These are phyloP conservation scores for Umbelopsis sp. DNA, from an alignment of 192 early-diverging fungal genomes.

Conservation along the genomic window DNA sequence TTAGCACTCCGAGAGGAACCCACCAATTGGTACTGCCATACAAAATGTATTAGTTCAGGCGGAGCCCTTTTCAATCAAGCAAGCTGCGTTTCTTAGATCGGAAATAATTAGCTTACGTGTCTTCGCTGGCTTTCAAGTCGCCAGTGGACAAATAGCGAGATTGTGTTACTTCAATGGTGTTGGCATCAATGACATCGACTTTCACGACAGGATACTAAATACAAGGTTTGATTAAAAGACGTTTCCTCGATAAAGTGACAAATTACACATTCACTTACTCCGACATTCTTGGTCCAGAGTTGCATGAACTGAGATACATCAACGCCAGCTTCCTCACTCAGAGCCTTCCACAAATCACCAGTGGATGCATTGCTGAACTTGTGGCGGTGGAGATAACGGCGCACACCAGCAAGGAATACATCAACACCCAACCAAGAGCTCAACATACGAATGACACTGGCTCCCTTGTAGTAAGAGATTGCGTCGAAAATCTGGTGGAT, in stretches of 20 bases:
- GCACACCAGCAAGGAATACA: constrained; percentile 71
- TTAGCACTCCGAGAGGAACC: constrained; percentile 75
- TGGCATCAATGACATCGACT: constrained; percentile 44
- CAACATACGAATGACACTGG: constrained; percentile 93
- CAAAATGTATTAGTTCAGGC: background rate
- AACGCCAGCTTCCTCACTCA: constrained; percentile 76
- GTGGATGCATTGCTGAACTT: constrained; percentile 86
- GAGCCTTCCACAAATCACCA: constrained; percentile 84
- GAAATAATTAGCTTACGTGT: constrained; percentile 31
- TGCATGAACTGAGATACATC: constrained; percentile 87
- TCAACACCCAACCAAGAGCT: constrained; percentile 72
- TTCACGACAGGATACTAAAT: constrained; percentile 73
- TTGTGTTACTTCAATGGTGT: constrained; percentile 71
- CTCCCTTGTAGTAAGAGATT: constrained; percentile 90
- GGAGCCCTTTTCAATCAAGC: no score
- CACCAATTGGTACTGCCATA: constrained; percentile 70
- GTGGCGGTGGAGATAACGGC: constrained; percentile 81
- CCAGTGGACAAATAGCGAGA: constrained; percentile 86
- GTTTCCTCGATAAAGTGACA: background rate
- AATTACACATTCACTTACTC: constrained; percentile 45
- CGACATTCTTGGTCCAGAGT: constrained; percentile 84
- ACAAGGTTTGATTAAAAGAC: background rate
- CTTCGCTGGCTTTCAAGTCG: constrained; percentile 75
- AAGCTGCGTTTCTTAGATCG: no score
- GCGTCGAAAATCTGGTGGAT: constrained; percentile 97